Evolutionary conservation across 768 basidiomycete genomes (phyloP).

Genomic region (Leccinum uliginosum): DNA sequence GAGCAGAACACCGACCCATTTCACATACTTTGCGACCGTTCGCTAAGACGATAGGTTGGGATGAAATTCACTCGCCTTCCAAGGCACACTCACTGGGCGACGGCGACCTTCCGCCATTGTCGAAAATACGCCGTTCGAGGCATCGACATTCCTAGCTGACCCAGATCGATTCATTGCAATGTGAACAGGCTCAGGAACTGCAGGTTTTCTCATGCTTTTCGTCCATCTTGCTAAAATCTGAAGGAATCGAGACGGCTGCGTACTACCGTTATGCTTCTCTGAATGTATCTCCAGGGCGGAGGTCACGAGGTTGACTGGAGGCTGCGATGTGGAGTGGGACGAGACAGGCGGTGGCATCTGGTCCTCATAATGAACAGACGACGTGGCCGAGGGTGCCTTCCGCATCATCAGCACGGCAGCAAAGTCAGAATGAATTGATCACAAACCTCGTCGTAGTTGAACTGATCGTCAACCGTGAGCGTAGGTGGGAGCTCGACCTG

Average conservation of each 20-base stretch:
- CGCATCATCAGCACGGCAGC: not conserved
- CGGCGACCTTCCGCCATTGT: not conserved
- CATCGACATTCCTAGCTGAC: not conserved
- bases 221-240: not conserved
- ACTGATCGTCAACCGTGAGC: not conserved
- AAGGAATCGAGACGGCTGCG: not conserved
- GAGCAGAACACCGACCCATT: not conserved
- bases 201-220: not conserved
- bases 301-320: not conserved
- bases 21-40: not conserved
- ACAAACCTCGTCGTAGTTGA: not conserved
- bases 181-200: not conserved
- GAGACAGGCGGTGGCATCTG: not conserved
- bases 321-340: not conserved
- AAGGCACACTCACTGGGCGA: not conserved
- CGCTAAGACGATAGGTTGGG: not conserved
- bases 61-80: too few species aligned
- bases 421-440: not conserved
- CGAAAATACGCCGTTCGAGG: not conserved
- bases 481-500: not conserved
- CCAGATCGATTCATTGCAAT: not conserved
- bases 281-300: not conserved
- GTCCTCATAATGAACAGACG: not conserved
- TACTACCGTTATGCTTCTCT: not conserved
- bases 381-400: not conserved